Evolutionary conservation across 768 basidiomycete species (phyloP), one percentile per base, ranked within the genome.

Genomic region (Collybiopsis confluens): DNA sequence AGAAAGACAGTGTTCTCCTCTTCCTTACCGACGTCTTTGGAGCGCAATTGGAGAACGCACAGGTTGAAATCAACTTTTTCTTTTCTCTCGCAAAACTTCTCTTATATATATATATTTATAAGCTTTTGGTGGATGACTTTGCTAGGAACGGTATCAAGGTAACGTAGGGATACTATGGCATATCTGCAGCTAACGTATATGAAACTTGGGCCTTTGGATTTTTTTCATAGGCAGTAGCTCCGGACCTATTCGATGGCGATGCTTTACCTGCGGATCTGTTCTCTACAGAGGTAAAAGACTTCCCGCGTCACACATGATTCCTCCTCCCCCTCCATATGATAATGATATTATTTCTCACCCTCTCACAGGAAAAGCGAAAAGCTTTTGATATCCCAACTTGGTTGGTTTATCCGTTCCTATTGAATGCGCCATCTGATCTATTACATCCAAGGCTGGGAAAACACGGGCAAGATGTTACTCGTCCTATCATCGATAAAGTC

Each of bases 41-140:
- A 11, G 27, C 69, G 10, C 43, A 55, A 1, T 59, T 73, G n/a
- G 36, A 43, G 47, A 77, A 75, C 62, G 65, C 64, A 58, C 56
- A 48, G 37, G 72, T 64, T n/a, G n/a, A n/a, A n/a, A n/a, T n/a
- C n/a, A 47, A n/a, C 62, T 41, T 8, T 16, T 27, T 38, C 28
- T 10, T 16, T 13, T 18, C 7, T 27, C 4, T 43, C 18, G 16
- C 20, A 15, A 15, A 43, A 20, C n/a, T 4, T 35, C n/a, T 8
- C 15, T 33, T 24, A 30, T 30, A 30, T 28, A 33, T 15, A n/a
- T 35, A 2, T 45, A 23, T 16, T 45, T 51, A 16, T 18, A 30
- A 52, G 75, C 60, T 74, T n/a, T 67, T 78, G n/a, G 69, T 68
- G 2, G 79, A 79, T 54, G 73, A 70, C 54, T 75, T 71, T 58